Conservation (phyloP, 2,329 filamentous ascomycete species). For the Aureobasidium sp. region DNA sequence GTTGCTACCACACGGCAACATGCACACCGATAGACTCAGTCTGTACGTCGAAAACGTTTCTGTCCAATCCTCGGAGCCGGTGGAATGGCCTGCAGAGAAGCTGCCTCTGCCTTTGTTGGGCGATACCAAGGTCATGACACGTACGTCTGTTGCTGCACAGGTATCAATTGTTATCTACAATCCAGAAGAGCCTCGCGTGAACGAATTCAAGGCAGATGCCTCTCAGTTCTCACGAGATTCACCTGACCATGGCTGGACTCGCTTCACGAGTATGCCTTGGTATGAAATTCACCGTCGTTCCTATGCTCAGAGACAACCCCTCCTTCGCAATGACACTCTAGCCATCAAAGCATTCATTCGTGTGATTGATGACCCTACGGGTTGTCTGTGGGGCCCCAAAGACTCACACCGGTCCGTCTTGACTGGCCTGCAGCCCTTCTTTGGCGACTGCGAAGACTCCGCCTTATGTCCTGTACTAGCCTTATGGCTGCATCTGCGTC, state of each 20-base stretch:
- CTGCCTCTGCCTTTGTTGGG: conserved; percentile 24
- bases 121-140: conserved; percentile 25
- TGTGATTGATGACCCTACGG: conserved; percentile 51
- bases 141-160: conserved; percentile 46
- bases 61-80: conserved; percentile 23
- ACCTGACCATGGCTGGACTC: conserved; percentile 56
- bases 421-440: conserved; percentile 47
- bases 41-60: conserved; percentile 55
- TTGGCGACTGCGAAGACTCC: not conserved
- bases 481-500: conserved; percentile 50
- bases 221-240: conserved; percentile 52
- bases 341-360: conserved; percentile 55
- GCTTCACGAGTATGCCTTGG: conserved; percentile 48
- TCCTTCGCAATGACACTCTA: conserved; percentile 53
- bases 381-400: conserved; percentile 42
- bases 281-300: conserved; percentile 50
- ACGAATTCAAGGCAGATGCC: conserved; percentile 46
- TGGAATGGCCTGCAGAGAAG: conserved; percentile 17
- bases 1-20: conserved; percentile 54
- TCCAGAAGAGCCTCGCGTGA: conserved; percentile 51
- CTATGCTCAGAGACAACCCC: conserved; percentile 48
- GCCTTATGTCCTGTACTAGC: conserved; percentile 40
- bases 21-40: conserved; percentile 45
- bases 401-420: conserved; percentile 41
- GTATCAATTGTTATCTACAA: conserved; percentile 56